Conservation (phyloP, 108 stramenopile species). For the Skeletonema menzelii region DNA sequence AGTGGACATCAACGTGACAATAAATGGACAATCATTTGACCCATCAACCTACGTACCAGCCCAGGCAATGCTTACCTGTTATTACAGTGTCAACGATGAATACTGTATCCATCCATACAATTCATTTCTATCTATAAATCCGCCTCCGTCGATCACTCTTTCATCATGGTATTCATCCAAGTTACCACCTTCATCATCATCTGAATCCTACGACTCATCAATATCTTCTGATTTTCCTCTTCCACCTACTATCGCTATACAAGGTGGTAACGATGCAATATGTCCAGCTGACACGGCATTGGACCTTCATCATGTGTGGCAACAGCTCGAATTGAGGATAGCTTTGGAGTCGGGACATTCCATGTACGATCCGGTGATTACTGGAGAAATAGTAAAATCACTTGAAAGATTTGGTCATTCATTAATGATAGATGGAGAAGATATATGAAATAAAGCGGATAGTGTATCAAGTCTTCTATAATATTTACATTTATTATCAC, state of each 20-base stretch:
- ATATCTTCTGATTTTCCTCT: slow-evolving; percentile 3
- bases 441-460: too few relatives aligned
- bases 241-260: slow-evolving; percentile 68
- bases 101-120: slow-evolving; percentile 33
- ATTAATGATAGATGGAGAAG: background rate
- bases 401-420: slow-evolving; percentile 59
- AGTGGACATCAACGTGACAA: background rate
- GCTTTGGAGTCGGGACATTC: slow-evolving; percentile 65
- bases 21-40: slow-evolving; percentile 10
- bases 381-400: slow-evolving; percentile 64
- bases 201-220: slow-evolving; percentile 1
- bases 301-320: slow-evolving; percentile 60
- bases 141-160: background rate
- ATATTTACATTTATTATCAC: too few relatives aligned
- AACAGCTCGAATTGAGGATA: slow-evolving; percentile 67
- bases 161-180: slow-evolving; percentile 33
- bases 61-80: slow-evolving; percentile 82
- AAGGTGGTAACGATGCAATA: slow-evolving; percentile 69
- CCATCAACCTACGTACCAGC: slow-evolving; percentile 54
- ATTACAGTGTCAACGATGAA: slow-evolving; percentile 64
- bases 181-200: slow-evolving; percentile 18
- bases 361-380: slow-evolving; percentile 76
- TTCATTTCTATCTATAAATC: slow-evolving; percentile 29
- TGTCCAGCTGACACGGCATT: slow-evolving; percentile 79
- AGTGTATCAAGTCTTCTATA: too few relatives aligned